Evolutionary conservation across 1,284 basidiomycete species (phyloP).

Genomic region (Leccinum fallax): DNA sequence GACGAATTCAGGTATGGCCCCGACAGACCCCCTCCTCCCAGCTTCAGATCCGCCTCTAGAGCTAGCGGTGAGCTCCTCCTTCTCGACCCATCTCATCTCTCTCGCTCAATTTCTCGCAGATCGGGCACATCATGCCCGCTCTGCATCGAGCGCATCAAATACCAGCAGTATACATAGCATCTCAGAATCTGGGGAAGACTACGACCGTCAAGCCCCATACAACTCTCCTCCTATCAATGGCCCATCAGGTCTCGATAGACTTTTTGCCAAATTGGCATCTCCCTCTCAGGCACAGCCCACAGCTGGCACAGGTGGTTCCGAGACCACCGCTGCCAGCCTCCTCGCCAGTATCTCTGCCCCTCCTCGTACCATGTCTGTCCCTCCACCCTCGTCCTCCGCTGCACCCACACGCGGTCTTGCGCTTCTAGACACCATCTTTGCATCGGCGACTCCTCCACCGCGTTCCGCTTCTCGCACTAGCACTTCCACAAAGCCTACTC

Average conservation of each 20-base stretch:
- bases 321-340: conserved; percentile 32
- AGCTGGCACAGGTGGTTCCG: conserved; percentile 23
- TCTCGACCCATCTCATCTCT: not conserved
- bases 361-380: conserved; percentile 36
- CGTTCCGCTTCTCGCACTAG: conserved; percentile 22
- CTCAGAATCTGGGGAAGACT: conserved; percentile 36
- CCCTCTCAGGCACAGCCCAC: conserved; percentile 22
- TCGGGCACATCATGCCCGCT: conserved; percentile 29
- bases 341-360: conserved; percentile 27
- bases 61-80: conserved; percentile 30
- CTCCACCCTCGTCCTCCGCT: conserved; percentile 29
- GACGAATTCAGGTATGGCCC: conserved; percentile 69
- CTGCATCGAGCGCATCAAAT: conserved; percentile 36
- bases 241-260: conserved; percentile 59
- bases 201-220: conserved; percentile 15
- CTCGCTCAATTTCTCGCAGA: conserved; percentile 26
- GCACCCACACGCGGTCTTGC: conserved; percentile 42
- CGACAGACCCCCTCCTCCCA: conserved; percentile 54
- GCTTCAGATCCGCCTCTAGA: conserved; percentile 35
- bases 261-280: conserved; percentile 56
- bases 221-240: conserved; percentile 17
- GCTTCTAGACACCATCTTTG: conserved; percentile 54
- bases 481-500: conserved; percentile 14
- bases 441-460: conserved; percentile 42
- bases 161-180: conserved; percentile 38